Evolutionary conservation across 2,329 filamentous ascomycete species (phyloP), one percentile per base, ranked within the genome.

Genomic region (Epichloe gansuensis): DNA sequence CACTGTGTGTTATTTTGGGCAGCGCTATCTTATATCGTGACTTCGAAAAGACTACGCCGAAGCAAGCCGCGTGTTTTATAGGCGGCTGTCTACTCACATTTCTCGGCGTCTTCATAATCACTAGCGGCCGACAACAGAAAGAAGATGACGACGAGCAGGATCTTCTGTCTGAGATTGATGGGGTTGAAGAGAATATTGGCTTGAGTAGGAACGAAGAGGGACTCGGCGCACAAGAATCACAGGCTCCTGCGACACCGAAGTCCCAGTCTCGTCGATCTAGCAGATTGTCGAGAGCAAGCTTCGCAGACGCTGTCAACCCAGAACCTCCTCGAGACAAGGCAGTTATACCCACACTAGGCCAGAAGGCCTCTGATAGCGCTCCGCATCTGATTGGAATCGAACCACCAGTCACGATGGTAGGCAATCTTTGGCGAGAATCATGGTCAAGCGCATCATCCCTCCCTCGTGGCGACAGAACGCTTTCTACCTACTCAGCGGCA

Each of bases 51-150:
- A 87, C 88, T 7, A 86, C 83, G 0, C 70, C 76, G 34, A 76
- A 82, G 47, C 86, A 88, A 61, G 87, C 88, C 2, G 72, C 74
- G 53, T 95, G 95, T 62, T 98, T 98, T 63, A 72, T 95, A 12
- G 88, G 88, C 23, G 93, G 93, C 39, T 98, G 93, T 68, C 75
- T 88, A 4, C 71, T 98, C 58, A 98, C 93, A 1, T 98, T 98
- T 67, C 83, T 91, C 55, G 93, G 93, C 9, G 93, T 98, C n/a
- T 97, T 93, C 69, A 79, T 96, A 59, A 96, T 98, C 63, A 97
- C 93, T 1, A 95, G 86, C 62, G 90, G 89, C 51, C 78, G 91
- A 59, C 73, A 78, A 49, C 71, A 75, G 11, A 77, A 77, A 17
- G 73, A 78, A n/a, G 76, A 81, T 3, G 76, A 81, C 3, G 76